Conservation (phyloP, 208 protist species). For the Spongospora subterranea region DNA sequence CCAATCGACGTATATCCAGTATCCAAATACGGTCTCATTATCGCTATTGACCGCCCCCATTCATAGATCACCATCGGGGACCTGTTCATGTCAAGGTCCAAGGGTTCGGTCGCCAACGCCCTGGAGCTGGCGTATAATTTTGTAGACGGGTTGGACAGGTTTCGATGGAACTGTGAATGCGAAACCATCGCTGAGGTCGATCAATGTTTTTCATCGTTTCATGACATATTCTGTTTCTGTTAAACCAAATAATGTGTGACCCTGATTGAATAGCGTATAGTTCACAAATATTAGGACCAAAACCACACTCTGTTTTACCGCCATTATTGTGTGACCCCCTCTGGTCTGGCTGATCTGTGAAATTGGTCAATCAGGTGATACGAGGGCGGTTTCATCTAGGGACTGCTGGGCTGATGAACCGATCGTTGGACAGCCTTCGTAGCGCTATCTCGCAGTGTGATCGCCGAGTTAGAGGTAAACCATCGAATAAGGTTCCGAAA, state of each 20-base stretch:
- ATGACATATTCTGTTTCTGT: not conserved
- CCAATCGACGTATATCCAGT: not conserved
- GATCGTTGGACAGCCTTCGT: not conserved
- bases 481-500: not conserved
- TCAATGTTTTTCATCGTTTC: not conserved
- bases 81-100: not conserved
- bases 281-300: too few relatives aligned
- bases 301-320: too few relatives aligned
- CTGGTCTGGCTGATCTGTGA: too few relatives aligned
- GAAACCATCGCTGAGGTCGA: not conserved
- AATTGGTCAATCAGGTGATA: too few relatives aligned
- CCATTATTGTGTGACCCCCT: too few relatives aligned
- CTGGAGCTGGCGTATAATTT: conserved; percentile 44
- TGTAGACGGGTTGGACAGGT: not conserved
- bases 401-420: not conserved
- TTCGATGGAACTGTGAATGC: conserved; percentile 19
- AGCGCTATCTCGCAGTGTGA: not conserved
- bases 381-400: not conserved
- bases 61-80: not conserved
- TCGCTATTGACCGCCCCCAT: not conserved
- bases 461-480: not conserved
- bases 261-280: too few relatives aligned
- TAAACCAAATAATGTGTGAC: too few relatives aligned
- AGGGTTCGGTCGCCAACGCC: not conserved
- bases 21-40: not conserved